phyloP scores from a whole-genome alignment of 306 rosid species.

The Rosa lucieae region DNA sequence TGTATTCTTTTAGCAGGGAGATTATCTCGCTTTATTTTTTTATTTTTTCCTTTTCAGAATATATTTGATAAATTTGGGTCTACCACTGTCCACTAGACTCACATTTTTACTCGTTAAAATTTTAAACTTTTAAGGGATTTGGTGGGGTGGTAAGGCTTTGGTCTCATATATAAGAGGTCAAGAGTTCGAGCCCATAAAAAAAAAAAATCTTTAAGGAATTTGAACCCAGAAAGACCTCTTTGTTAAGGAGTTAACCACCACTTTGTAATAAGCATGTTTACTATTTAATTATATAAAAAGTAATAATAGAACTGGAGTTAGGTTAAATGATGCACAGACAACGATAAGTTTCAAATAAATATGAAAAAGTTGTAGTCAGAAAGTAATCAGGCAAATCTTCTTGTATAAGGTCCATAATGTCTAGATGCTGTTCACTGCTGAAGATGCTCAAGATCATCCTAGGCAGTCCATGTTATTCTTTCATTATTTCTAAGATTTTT shows the following conservation, averaged over 20 bases:
- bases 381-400: neutral
- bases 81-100: neutral
- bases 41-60: neutral
- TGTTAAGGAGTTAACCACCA: too few relatives aligned
- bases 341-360: neutral
- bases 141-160: too few relatives aligned
- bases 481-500: neutral
- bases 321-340: too few relatives aligned
- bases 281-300: too few relatives aligned
- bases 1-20: neutral
- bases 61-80: neutral
- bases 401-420: neutral
- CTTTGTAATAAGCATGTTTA: too few relatives aligned
- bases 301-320: too few relatives aligned
- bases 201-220: too few relatives aligned
- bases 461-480: slow-evolving; percentile 1
- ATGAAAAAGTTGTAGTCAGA: neutral
- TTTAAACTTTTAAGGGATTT: neutral
- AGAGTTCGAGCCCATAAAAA: too few relatives aligned
- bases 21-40: too few relatives aligned
- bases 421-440: neutral
- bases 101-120: neutral
- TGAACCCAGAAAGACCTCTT: neutral
- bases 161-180: too few relatives aligned
- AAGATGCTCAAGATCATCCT: neutral